A percentile compares a stretch with the other conserved stretches of the same genome.
phyloP scores from a whole-genome alignment of 148 eudicot species.

The Salicornia ramosissima region DNA sequence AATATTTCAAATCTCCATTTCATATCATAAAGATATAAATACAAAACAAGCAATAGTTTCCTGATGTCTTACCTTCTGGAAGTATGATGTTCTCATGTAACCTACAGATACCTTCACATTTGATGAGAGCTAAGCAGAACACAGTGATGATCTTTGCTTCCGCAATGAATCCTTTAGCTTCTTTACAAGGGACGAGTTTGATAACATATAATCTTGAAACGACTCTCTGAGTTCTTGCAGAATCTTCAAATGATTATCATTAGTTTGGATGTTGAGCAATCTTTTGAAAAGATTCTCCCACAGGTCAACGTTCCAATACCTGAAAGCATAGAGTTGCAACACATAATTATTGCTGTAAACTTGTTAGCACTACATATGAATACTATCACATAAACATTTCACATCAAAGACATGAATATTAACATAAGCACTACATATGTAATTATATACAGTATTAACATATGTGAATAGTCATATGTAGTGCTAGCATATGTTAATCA shows the following conservation, averaged over 20 bases:
- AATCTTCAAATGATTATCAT: constrained; percentile 44
- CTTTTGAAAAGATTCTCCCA: constrained; percentile 71
- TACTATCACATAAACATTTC: neutral
- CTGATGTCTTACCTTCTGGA: neutral
- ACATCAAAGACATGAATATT: no score
- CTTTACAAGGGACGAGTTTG: constrained; percentile 51
- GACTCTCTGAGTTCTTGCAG: constrained; percentile 54
- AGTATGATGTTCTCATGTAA: neutral
- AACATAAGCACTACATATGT: no score
- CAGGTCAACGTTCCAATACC: constrained; percentile 69
- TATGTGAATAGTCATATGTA: no score
- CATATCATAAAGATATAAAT: no score
- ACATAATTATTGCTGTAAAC: neutral
- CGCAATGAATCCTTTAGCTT: constrained; percentile 64
- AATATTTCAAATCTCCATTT: neutral
- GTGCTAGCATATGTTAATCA: no score
- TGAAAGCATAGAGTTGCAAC: constrained; percentile 24
- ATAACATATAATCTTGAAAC: constrained; percentile 61
- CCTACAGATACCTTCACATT: neutral
- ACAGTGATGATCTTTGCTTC: constrained; percentile 74
- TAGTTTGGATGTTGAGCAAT: constrained; percentile 55
- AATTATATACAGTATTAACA: no score
- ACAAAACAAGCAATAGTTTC: no score
- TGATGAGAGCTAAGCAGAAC: constrained; percentile 49
- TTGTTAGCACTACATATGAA: neutral